Evolutionary conservation across 2,329 filamentous ascomycete species (phyloP), one percentile per base, ranked within the genome.

Genomic region (Phyllachora maydis): DNA sequence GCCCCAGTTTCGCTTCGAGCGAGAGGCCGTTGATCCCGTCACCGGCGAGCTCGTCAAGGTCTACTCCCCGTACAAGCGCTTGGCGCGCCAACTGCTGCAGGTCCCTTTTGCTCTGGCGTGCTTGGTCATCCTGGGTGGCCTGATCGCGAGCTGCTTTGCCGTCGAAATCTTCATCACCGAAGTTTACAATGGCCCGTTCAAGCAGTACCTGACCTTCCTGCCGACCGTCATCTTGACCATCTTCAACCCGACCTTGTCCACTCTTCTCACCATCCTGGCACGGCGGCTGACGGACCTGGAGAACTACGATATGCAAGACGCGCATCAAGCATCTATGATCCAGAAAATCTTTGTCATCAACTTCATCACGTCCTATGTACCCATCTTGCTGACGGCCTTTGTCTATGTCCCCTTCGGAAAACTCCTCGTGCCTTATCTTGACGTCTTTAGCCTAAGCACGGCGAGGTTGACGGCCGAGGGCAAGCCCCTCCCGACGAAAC

Each of bases 131-230:
- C 60, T 95, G 5, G 85, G 85, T 1, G 68, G 69, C 11, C 55
- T 95, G 35, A 92, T 95, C 32, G 69, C 77, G 8, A 67, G 67
- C 9, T 88, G 79, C 40, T 95, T 95, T 45, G 77, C 72, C 6
- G 78, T 93, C 30, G 88, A 98, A 43, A 79, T 95, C 16, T 93
- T 95, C 50, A 79, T 98, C 34, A 83, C 77, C 0, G 82, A 98
- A 46, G 70, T 95, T 10, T 95, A 98, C 46, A 65, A 71, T 29
- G 88, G 88, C 0, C 81, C 82, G 0, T 68, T 91, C 32, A 91
- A 95, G 50, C 63, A 65, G 11, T 72, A 90, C 29, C 46, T 98
- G 35, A 65, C 75, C 14, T 93, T 92, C 47, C 52, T 92, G 5
- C 88, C 88, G 0, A 93, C 85, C 0, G 59, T 88, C 14, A 65